A percentile compares a stretch with the other conserved stretches of the same genome.
Evolutionary conservation across 192 early-diverging fungal genomes (phyloP).

Genomic region (Podila minutissima): DNA sequence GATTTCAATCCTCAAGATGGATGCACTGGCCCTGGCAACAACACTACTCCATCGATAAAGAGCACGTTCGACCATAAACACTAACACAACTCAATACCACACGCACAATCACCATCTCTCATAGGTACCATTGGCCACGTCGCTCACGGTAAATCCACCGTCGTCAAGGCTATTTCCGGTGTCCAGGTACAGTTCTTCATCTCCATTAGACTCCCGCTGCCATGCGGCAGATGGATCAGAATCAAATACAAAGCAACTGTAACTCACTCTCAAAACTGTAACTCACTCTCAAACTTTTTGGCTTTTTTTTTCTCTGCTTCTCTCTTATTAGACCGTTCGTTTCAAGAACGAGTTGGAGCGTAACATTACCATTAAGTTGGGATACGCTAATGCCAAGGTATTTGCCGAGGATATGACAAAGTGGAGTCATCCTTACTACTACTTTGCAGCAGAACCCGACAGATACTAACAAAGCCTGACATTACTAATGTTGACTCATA

Average conservation of each 20-base stretch:
- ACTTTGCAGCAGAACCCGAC: not conserved
- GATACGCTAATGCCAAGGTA: constrained; percentile 98
- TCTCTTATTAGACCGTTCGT: constrained; percentile 77
- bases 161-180: constrained; percentile 98
- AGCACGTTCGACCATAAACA: too few species aligned
- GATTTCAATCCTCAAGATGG: too few species aligned
- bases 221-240: not conserved
- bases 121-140: constrained; percentile 98
- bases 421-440: constrained; percentile 3
- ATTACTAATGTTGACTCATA: constrained; percentile 25
- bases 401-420: not conserved
- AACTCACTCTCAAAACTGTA: not conserved
- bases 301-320: not conserved
- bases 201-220: not conserved
- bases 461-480: not conserved
- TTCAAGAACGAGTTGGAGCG: constrained; percentile 98
- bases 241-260: not conserved
- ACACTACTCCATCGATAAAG: too few species aligned
- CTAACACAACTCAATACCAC: not conserved
- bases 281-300: not conserved
- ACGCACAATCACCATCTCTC: not conserved
- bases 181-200: constrained; percentile 70
- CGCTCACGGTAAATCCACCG: constrained; percentile 99
- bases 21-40: too few species aligned
- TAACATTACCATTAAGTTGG: constrained; percentile 99